Evolutionary conservation across 163 green algal species (phyloP).

Genomic region (Chlamydomonas reinhardtii): DNA sequence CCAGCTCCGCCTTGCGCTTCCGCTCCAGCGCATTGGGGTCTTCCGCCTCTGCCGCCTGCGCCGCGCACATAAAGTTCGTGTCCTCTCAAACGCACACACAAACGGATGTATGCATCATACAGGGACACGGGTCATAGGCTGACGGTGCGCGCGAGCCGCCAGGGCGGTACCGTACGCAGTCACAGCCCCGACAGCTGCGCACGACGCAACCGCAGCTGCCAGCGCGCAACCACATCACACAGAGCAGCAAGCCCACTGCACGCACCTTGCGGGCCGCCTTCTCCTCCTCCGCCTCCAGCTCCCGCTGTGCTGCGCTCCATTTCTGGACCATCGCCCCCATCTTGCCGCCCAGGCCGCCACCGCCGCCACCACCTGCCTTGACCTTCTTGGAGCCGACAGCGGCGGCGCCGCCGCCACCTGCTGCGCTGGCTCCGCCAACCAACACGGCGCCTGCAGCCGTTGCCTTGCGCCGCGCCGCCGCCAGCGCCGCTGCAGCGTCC

Average conservation of each 20-base stretch:
- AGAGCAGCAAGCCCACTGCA: no score
- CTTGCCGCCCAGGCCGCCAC: conserved; percentile 47
- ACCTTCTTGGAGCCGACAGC: conserved; percentile 43
- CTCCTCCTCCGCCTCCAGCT: conserved; percentile 69
- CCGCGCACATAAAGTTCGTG: no score
- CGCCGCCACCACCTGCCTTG: background rate
- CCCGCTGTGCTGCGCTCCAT: conserved; percentile 67
- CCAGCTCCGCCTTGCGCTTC: conserved; percentile 50
- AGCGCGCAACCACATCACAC: background rate
- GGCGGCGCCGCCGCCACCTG: background rate
- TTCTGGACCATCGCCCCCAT: conserved; percentile 73
- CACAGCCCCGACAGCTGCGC: no score
- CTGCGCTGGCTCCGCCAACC: background rate
- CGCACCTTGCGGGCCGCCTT: conserved; percentile 50
- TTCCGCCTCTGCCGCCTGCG: conserved; percentile 43
- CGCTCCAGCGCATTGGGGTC: conserved; percentile 54
- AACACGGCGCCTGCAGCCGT: conserved; percentile 24
- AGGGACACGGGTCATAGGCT: no score
- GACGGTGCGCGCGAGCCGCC: no score
- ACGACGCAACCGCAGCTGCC: no score
- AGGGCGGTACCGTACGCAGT: no score
- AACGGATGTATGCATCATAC: no score
- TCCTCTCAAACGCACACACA: background rate
- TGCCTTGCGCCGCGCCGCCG: background rate
- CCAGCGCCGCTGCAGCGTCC: conserved; percentile 11